Evolutionary conservation across 1,284 basidiomycete species (phyloP).

Genomic region (Coriolopsis trogii): DNA sequence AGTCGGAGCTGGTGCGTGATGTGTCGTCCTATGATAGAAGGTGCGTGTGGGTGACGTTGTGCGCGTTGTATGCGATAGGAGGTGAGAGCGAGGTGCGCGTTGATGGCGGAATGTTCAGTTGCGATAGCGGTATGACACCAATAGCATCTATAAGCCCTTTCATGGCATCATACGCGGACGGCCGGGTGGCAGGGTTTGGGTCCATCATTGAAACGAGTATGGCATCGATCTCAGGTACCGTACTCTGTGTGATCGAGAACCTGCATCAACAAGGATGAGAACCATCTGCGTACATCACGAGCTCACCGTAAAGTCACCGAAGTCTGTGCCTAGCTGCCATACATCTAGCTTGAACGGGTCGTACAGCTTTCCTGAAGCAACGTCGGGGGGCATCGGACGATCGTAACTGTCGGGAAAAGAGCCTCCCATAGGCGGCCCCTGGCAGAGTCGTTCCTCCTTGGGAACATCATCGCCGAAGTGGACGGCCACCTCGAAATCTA

Average conservation of each 20-base stretch:
- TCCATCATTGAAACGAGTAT: background rate
- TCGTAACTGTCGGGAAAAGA: background rate
- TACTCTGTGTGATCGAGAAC: background rate
- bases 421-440: background rate
- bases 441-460: slow-evolving; percentile 11
- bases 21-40: too few relatives aligned
- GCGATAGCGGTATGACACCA: too few relatives aligned
- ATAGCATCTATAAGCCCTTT: too few relatives aligned
- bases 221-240: background rate
- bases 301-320: slow-evolving; percentile 7
- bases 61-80: too few relatives aligned
- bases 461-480: slow-evolving; percentile 9
- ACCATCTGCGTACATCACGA: background rate
- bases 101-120: too few relatives aligned
- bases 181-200: background rate
- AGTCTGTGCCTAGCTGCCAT: slow-evolving; percentile 5
- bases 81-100: too few relatives aligned
- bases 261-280: background rate
- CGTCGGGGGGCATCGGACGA: slow-evolving; percentile 22
- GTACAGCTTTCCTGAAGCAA: slow-evolving; percentile 21
- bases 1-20: too few relatives aligned
- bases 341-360: slow-evolving; percentile 11
- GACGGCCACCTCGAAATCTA: slow-evolving; percentile 13
- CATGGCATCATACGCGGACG: background rate
- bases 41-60: too few relatives aligned